phyloP scores from a whole-genome alignment of 805 yeast species.

The Tetrapisispora fleetii region DNA sequence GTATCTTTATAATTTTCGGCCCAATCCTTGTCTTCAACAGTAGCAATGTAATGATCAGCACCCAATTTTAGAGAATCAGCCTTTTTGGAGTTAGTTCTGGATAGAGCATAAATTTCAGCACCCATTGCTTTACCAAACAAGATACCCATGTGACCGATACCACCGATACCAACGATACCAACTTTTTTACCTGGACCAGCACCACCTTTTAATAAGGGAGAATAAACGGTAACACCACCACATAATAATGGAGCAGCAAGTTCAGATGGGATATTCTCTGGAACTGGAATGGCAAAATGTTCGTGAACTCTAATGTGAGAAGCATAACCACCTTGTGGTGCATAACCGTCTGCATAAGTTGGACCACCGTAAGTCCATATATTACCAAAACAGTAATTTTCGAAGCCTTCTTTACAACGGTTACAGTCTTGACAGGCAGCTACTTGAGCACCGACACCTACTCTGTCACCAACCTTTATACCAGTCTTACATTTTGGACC shows the following conservation, averaged over 20 bases:
- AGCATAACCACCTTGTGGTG: constrained; percentile 61
- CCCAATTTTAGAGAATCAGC: constrained; percentile 42
- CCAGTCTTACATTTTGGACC: constrained; percentile 45
- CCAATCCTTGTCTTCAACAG: constrained; percentile 41
- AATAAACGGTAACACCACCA: constrained; percentile 66
- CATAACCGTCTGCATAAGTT: constrained; percentile 37
- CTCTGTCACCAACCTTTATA: constrained; percentile 59
- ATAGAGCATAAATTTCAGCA: constrained; percentile 48
- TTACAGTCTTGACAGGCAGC: constrained; percentile 52
- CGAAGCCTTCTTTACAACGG: constrained; percentile 46
- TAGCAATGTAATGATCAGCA: constrained; percentile 45
- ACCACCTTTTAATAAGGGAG: constrained; percentile 50
- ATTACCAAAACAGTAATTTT: constrained; percentile 42
- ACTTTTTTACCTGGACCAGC: constrained; percentile 41
- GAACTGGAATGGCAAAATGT: constrained; percentile 53
- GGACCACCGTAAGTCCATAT: constrained; percentile 39
- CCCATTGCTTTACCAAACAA: constrained; percentile 51
- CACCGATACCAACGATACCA: constrained; percentile 49
- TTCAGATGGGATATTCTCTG: constrained; percentile 41
- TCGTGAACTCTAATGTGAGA: constrained; percentile 55
- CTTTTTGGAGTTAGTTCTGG: constrained; percentile 40
- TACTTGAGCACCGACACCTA: constrained; percentile 70
- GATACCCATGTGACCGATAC: constrained; percentile 47
- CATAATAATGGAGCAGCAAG: constrained; percentile 66
- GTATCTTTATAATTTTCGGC: constrained; percentile 21